These are phyloP conservation scores for Kodamaea laetipori DNA, from an alignment of 805 yeast genomes.

Conservation along the genomic window DNA sequence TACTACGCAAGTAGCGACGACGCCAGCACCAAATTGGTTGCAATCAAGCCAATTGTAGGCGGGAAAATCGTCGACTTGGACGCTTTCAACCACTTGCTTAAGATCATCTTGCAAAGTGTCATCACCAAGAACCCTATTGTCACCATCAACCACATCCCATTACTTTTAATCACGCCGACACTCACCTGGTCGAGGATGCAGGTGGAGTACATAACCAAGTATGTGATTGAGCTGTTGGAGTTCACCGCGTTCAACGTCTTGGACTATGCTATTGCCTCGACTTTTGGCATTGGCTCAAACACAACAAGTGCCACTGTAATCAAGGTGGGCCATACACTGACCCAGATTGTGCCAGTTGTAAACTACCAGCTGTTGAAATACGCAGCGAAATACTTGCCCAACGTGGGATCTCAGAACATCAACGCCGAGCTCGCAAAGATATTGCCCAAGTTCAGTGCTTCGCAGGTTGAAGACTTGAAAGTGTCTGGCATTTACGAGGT, in stretches of 20 bases:
- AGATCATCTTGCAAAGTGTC: constrained; percentile 43
- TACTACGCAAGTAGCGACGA: constrained; percentile 43
- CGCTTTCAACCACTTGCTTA: constrained; percentile 68
- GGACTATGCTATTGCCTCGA: constrained; percentile 66
- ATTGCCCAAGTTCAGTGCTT: constrained; percentile 58
- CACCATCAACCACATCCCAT: constrained; percentile 67
- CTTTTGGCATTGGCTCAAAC: constrained; percentile 67
- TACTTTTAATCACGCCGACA: constrained; percentile 64
- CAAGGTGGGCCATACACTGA: constrained; percentile 74
- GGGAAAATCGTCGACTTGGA: constrained; percentile 67
- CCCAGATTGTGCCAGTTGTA: constrained; percentile 78
- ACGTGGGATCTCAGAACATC: constrained; percentile 67
- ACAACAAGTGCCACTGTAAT: constrained; percentile 69
- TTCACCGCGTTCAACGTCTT: constrained; percentile 71
- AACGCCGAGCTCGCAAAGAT: constrained; percentile 52
- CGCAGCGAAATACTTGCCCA: constrained; percentile 49
- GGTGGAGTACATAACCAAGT: constrained; percentile 70
- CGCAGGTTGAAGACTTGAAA: constrained; percentile 76
- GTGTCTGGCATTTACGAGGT: constrained; percentile 77
- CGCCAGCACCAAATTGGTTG: constrained; percentile 32
- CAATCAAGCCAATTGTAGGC: constrained; percentile 61
- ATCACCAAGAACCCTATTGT: constrained; percentile 41
- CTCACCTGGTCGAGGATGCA: constrained; percentile 66
- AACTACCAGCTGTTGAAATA: constrained; percentile 65
- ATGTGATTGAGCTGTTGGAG: constrained; percentile 71